These are phyloP conservation scores for Rutstroemia sp. DNA, from an alignment of 2,329 filamentous ascomycete genomes.

Conservation along the genomic window DNA sequence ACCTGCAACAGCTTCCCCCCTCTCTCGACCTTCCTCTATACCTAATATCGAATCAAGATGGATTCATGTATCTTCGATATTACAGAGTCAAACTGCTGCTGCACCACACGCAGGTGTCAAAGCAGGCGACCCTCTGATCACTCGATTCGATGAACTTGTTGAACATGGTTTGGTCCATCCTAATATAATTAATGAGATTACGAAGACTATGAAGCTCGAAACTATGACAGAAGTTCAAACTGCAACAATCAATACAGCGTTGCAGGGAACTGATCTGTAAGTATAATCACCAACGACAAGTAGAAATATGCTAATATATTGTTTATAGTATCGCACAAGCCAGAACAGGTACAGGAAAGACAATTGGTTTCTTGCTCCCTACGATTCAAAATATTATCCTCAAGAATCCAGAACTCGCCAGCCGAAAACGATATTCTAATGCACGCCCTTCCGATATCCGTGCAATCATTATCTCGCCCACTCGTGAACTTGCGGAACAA, in stretches of 20 bases:
- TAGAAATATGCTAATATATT: slow-evolving; percentile 10
- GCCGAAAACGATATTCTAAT: slow-evolving; percentile 24
- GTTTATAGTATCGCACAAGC: slow-evolving; percentile 75
- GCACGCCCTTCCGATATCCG: slow-evolving; percentile 53
- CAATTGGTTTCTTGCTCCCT: slow-evolving; percentile 84
- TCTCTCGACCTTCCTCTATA: slow-evolving; percentile 12
- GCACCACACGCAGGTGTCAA: neutral
- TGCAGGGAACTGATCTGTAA: slow-evolving; percentile 49
- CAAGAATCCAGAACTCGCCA: slow-evolving; percentile 46
- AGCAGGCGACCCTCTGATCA: slow-evolving; percentile 12
- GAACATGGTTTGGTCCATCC: slow-evolving; percentile 26
- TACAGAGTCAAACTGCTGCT: slow-evolving; percentile 13
- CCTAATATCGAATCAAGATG: slow-evolving; percentile 20
- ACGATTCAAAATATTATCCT: slow-evolving; percentile 75
- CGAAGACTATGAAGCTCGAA: slow-evolving; percentile 64
- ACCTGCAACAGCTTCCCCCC: slow-evolving; percentile 20
- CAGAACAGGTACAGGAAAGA: slow-evolving; percentile 96
- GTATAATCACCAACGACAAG: slow-evolving; percentile 7
- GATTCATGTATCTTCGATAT: slow-evolving; percentile 23
- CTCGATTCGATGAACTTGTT: slow-evolving; percentile 28
- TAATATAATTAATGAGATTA: slow-evolving; percentile 45
- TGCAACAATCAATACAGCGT: slow-evolving; percentile 70
- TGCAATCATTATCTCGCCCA: slow-evolving; percentile 70
- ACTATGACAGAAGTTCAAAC: slow-evolving; percentile 90
- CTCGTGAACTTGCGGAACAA: slow-evolving; percentile 74